Conservation (phyloP, 192 early-diverging fungal genomes). For the Coemansia asiatica region DNA sequence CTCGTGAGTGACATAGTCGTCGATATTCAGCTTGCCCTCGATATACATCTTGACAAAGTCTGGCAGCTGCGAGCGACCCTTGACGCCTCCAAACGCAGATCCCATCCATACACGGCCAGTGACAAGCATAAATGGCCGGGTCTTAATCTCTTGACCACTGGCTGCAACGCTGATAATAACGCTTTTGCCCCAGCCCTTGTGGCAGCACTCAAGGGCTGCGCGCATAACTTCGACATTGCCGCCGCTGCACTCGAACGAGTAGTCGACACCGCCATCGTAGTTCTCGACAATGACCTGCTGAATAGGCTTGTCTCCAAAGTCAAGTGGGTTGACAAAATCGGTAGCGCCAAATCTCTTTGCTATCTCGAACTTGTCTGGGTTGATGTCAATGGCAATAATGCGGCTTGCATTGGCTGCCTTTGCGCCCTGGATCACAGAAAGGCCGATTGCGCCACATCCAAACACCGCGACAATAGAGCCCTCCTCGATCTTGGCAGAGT, state of each 20-base stretch:
- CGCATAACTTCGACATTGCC: conserved; percentile 91
- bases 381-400: conserved; percentile 91
- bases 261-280: conserved; percentile 95
- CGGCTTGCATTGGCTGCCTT: conserved; percentile 62
- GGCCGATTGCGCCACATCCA: conserved; percentile 92
- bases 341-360: conserved; percentile 81
- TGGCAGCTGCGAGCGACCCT: conserved; percentile 89
- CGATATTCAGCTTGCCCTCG: conserved; percentile 82
- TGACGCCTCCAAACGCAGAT: conserved; percentile 95
- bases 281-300: conserved; percentile 83
- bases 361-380: conserved; percentile 82
- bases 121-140: conserved; percentile 95
- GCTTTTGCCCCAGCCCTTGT: conserved; percentile 91
- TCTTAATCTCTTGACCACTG: conserved; percentile 87
- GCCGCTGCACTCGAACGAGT: conserved; percentile 95
- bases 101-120: conserved; percentile 97
- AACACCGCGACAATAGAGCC: conserved; percentile 84
- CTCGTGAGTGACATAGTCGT: conserved; percentile 86
- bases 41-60: conserved; percentile 85
- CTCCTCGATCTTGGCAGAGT: conserved; percentile 86
- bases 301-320: conserved; percentile 71
- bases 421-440: conserved; percentile 87
- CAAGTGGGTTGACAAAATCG: conserved; percentile 86
- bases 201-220: conserved; percentile 88
- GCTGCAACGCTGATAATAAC: conserved; percentile 91